Percentiles rank a stretch among this genome's conserved stretches.
Evolutionary conservation across 345 rosid species (phyloP).

Genomic region (Theobroma cacao): DNA sequence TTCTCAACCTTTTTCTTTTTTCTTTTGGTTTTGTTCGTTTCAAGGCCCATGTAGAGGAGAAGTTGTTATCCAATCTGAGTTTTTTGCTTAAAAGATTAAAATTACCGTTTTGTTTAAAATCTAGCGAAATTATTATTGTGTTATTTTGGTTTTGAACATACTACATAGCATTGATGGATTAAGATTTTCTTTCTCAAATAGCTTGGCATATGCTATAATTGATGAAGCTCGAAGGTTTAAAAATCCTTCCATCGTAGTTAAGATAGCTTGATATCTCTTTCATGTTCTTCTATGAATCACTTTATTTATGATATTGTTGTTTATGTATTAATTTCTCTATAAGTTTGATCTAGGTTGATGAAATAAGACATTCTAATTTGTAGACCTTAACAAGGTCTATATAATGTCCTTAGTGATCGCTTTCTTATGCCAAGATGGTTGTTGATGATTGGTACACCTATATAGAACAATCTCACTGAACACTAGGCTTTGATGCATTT

Average conservation of each 20-base stretch:
- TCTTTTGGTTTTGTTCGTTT: too few relatives aligned
- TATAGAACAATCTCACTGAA: slow-evolving; percentile 83
- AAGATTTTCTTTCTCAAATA: slow-evolving; percentile 80
- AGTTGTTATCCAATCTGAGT: slow-evolving; percentile 43
- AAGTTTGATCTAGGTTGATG: slow-evolving; percentile 6
- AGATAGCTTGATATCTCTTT: slow-evolving; percentile 4
- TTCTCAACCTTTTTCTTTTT: too few relatives aligned
- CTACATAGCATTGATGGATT: slow-evolving; percentile 70
- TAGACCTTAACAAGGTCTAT: slow-evolving; percentile 56
- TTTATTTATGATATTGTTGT: background rate
- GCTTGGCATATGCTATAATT: slow-evolving; percentile 70
- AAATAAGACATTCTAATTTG: slow-evolving; percentile 5
- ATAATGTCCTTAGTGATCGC: slow-evolving; percentile 54
- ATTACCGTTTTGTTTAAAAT: background rate
- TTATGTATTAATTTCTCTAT: background rate
- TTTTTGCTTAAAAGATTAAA: background rate
- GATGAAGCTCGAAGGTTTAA: slow-evolving; percentile 96
- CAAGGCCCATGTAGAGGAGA: slow-evolving; percentile 43
- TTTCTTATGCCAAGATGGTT: slow-evolving; percentile 82
- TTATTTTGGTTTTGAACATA: slow-evolving; percentile 33
- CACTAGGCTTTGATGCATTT: slow-evolving; percentile 97
- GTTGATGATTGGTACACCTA: slow-evolving; percentile 89
- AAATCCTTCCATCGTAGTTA: slow-evolving; percentile 75
- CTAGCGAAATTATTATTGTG: background rate
- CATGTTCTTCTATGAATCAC: background rate